Evolutionary conservation across 2,329 filamentous ascomycete genomes (phyloP).

Genomic region (Talaromyces rugulosus): DNA sequence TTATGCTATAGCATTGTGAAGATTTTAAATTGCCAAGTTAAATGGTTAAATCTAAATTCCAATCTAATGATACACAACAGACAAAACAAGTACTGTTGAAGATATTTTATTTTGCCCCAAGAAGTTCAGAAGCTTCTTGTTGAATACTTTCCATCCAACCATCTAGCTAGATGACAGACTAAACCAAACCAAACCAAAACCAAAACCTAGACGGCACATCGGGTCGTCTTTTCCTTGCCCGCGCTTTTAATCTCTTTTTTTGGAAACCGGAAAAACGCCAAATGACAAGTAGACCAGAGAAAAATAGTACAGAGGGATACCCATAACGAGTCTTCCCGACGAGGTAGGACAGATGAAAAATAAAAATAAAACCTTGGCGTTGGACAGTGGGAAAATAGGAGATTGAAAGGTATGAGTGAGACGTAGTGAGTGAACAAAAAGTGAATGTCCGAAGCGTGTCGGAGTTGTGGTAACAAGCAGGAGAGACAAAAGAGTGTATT

Average conservation of each 20-base stretch:
- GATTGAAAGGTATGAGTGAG: neutral
- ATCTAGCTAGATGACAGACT: slow-evolving; percentile 2
- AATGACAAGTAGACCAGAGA: neutral
- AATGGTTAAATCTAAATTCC: too few relatives aligned
- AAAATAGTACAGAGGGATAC: neutral
- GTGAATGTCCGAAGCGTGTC: neutral
- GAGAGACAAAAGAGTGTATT: neutral
- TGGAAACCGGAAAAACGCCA: neutral
- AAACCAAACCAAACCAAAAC: neutral
- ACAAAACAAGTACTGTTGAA: neutral
- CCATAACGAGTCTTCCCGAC: neutral
- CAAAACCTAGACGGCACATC: neutral
- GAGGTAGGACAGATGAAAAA: neutral
- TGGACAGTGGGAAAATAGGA: neutral
- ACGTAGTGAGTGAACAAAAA: neutral
- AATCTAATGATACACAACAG: neutral
- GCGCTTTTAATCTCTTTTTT: neutral
- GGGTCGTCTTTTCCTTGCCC: neutral
- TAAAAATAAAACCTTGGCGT: neutral
- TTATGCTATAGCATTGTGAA: too few relatives aligned
- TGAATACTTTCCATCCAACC: neutral
- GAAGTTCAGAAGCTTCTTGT: slow-evolving; percentile 15
- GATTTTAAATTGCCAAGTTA: too few relatives aligned
- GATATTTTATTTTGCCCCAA: slow-evolving; percentile 3
- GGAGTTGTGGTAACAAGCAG: neutral